Evolutionary conservation across 202 grass and related monocot species (phyloP).

Genomic region (Zizania palustris): DNA sequence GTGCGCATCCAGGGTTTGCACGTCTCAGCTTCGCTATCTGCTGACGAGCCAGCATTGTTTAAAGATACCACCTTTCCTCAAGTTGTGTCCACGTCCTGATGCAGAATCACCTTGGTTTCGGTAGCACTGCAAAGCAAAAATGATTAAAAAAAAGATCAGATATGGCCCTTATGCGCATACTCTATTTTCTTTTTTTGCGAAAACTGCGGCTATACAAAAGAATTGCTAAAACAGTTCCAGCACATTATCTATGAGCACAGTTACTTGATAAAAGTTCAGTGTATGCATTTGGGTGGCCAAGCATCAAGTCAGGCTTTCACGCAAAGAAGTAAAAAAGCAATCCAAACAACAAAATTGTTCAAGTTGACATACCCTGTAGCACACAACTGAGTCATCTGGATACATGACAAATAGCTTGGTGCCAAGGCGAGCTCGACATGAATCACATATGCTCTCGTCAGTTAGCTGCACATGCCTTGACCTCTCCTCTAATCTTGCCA

Average conservation of each 20-base stretch:
- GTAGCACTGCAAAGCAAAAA: constrained; percentile 70
- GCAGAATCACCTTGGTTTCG: constrained; percentile 86
- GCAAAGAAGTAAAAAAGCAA: not conserved
- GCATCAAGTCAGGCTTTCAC: not conserved
- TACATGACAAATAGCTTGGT: constrained; percentile 99
- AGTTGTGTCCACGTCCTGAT: constrained; percentile 52
- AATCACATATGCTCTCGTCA: constrained; percentile 82
- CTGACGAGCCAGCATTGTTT: constrained; percentile 83
- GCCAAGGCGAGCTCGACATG: constrained; percentile 78
- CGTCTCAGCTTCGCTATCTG: constrained; percentile 53
- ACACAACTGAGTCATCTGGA: constrained; percentile 90
- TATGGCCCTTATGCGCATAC: not conserved
- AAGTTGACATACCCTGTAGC: constrained; percentile 74
- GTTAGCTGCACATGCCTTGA: constrained; percentile 93
- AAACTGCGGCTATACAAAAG: not conserved
- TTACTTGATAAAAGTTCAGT: not conserved
- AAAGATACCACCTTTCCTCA: constrained; percentile 68
- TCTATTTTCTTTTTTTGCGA: not conserved
- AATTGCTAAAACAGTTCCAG: not conserved
- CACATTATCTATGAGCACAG: not conserved
- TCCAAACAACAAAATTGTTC: not conserved
- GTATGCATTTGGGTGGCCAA: not conserved
- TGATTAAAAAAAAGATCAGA: not conserved
- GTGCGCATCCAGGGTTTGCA: not conserved
- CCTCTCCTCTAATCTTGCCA: constrained; percentile 94